Base-by-base conservation (phyloP, 495 filamentous ascomycete species). In the Penicillium flavigenum region DNA sequence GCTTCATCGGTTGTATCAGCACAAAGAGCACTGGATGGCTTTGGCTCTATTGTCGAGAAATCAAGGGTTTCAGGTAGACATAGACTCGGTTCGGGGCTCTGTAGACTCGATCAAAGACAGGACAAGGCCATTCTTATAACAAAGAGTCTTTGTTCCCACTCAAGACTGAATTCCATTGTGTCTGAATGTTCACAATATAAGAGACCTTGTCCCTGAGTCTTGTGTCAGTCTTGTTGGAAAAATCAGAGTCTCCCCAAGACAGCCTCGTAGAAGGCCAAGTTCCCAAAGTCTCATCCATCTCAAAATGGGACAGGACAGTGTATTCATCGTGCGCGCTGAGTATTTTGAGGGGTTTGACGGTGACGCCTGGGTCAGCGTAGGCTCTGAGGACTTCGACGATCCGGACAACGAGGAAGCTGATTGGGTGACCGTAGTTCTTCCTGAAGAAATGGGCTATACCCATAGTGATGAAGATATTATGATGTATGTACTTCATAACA, bases 351-450 rank as follows among this genome's bases (percentile, higher is more conserved):
- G 6, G 6, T 12, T 44, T 22, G 42, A 12, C 42, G 19, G 24
- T 44, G 42, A 44, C 7, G 6, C 6, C 36, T 39, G 36, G 36
- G 16, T 39, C 36, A 17, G 3, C n/a, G 36, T 39, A 39, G 16
- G n/a, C 7, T n/a, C 36, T 8, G 16, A 24, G 20, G 17, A 17
- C 1, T 48, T 48, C 4, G n/a, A 32, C 9, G 46, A 32, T 3
- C 46, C 29, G n/a, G n/a, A 31, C 46, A 34, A 48, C 11, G 46
- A 48, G 17, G 46, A 48, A n/a, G 46, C 46, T 31, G 27, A 11
- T 26, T 48, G 46, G 46, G n/a, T 48, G 0, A 48, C 46, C 17
- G 46, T 48, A n/a, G 16, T 48, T 4, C 7, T 48, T 19, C 29
- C 16, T 7, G 24, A n/a, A 19, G 46, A 48, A 19, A 48, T 48